phyloP scores from a whole-genome alignment of 2,329 filamentous ascomycete species.

The Colletotrichum magnum region DNA sequence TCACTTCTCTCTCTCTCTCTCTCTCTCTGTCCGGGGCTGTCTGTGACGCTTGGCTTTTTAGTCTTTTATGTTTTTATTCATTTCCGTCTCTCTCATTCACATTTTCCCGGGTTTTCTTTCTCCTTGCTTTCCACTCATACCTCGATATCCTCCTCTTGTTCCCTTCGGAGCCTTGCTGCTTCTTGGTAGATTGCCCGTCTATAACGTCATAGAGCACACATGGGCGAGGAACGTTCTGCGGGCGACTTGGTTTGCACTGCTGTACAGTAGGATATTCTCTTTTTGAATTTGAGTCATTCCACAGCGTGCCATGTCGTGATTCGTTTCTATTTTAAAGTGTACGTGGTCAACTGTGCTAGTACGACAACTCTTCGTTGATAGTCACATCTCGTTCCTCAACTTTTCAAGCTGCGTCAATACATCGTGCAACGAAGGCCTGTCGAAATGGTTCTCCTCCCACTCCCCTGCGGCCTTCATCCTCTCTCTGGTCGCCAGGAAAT shows the following conservation, averaged over 20 bases:
- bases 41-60: conserved; percentile 16
- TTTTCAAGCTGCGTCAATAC: conserved; percentile 49
- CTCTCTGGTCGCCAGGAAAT: conserved; percentile 60
- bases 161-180: no score
- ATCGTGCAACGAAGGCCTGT: conserved; percentile 61
- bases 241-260: no score
- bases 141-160: background rate
- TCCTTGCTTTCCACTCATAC: background rate
- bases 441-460: conserved; percentile 67
- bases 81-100: background rate
- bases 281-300: no score
- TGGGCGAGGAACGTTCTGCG: no score
- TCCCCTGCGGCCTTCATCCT: conserved; percentile 53
- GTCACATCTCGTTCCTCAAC: conserved; percentile 45
- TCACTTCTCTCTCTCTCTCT: background rate
- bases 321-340: no score
- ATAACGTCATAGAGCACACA: no score
- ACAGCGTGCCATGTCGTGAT: no score
- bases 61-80: background rate
- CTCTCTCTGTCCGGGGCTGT: conserved; percentile 4
- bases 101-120: background rate
- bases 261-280: no score
- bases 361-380: background rate
- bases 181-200: no score
- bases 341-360: no score